These are phyloP conservation scores for Prunus salicina DNA, from an alignment of 306 rosid genomes.

Conservation along the genomic window DNA sequence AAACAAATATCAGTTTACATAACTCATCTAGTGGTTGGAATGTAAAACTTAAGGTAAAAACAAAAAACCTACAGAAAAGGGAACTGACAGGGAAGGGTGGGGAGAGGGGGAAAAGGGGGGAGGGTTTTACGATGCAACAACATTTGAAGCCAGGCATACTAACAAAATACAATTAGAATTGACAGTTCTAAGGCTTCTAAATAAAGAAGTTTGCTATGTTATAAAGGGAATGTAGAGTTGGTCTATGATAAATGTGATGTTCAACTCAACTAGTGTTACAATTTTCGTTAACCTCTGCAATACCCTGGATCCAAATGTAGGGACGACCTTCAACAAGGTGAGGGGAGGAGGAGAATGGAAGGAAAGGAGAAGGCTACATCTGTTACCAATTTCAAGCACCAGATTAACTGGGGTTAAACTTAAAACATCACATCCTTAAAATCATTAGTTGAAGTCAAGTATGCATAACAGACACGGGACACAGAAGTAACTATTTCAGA, in stretches of 20 bases:
- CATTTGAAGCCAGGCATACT: background rate
- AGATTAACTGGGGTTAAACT: background rate
- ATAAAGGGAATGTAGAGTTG: background rate
- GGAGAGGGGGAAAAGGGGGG: background rate
- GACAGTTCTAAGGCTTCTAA: background rate
- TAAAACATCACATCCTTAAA: background rate
- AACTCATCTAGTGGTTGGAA: background rate
- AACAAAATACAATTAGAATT: background rate
- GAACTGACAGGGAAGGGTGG: background rate
- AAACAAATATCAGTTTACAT: background rate
- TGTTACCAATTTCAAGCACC: background rate
- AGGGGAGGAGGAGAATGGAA: background rate
- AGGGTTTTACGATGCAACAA: background rate
- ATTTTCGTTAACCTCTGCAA: background rate
- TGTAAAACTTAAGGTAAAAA: background rate
- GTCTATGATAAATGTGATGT: background rate
- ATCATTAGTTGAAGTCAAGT: background rate
- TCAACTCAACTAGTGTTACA: background rate
- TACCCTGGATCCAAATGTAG: background rate
- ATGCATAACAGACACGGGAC: background rate
- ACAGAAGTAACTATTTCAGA: background rate
- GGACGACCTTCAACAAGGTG: constrained; percentile 1
- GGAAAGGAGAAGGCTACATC: background rate
- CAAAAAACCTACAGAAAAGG: background rate
- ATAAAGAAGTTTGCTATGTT: background rate